These are phyloP conservation scores for Capronia coronata DNA, from an alignment of 2,329 filamentous ascomycete species.

Conservation along the genomic window DNA sequence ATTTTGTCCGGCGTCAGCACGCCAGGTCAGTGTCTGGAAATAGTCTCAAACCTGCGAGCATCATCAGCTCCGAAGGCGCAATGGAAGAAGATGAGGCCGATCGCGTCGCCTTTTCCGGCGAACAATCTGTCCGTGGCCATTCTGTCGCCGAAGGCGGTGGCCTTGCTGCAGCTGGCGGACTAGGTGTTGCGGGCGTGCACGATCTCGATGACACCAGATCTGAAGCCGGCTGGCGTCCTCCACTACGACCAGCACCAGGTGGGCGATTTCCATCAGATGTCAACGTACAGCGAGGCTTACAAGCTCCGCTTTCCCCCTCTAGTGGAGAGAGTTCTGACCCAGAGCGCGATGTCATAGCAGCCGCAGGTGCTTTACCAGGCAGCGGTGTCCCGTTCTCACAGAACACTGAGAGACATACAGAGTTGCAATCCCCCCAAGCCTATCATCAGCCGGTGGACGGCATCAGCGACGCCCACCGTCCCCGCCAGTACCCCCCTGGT, in stretches of 20 bases:
- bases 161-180: slow-evolving; percentile 33
- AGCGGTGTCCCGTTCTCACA: slow-evolving; percentile 34
- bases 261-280: slow-evolving; percentile 95
- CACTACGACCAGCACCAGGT: slow-evolving; percentile 74
- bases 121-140: slow-evolving; percentile 32
- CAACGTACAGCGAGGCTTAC: slow-evolving; percentile 77
- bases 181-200: slow-evolving; percentile 32
- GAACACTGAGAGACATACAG: slow-evolving; percentile 20
- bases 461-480: slow-evolving; percentile 1
- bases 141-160: slow-evolving; percentile 31
- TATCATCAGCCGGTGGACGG: neutral
- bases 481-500: slow-evolving; percentile 16
- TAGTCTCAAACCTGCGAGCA: slow-evolving; percentile 51
- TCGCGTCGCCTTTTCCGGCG: slow-evolving; percentile 58
- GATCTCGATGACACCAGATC: slow-evolving; percentile 28
- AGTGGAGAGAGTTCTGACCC: slow-evolving; percentile 70
- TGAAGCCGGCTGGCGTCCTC: slow-evolving; percentile 34
- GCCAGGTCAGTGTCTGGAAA: slow-evolving; percentile 67
- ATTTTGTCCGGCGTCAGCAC: slow-evolving; percentile 71
- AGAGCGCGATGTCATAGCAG: slow-evolving; percentile 50
- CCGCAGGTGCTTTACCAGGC: slow-evolving; percentile 51
- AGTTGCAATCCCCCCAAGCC: slow-evolving; percentile 13
- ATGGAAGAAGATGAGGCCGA: slow-evolving; percentile 70
- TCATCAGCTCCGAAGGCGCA: slow-evolving; percentile 66
- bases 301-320: slow-evolving; percentile 70